Evolutionary conservation across 2,329 filamentous ascomycete genomes (phyloP).

Genomic region (Diaporthe aspalathi): DNA sequence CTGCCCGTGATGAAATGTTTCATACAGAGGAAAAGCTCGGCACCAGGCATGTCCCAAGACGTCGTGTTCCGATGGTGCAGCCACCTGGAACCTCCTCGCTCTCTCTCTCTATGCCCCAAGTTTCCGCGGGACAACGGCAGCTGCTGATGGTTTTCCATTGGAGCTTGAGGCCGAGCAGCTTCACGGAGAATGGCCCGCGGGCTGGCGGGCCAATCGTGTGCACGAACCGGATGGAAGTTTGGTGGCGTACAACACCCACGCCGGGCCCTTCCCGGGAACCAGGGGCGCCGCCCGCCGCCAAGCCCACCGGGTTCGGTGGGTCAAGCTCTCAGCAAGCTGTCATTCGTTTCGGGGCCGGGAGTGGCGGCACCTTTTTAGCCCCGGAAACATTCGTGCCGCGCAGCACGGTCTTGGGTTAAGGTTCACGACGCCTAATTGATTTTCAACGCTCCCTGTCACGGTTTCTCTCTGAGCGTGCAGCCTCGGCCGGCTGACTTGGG

Average conservation of each 20-base stretch:
- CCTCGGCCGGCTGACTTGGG: background rate
- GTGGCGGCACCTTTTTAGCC: slow-evolving; percentile 10
- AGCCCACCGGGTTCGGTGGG: slow-evolving; percentile 24
- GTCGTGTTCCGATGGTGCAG: background rate
- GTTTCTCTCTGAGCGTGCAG: background rate
- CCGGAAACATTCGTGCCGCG: slow-evolving; percentile 20
- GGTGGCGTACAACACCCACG: background rate
- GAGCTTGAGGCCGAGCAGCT: background rate
- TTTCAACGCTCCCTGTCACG: background rate
- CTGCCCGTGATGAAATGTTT: background rate
- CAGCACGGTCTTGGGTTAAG: slow-evolving; percentile 3
- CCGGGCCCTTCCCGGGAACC: background rate
- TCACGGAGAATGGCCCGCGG: background rate
- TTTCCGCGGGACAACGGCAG: background rate
- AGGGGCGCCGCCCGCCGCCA: slow-evolving; percentile 9
- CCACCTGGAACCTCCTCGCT: background rate
- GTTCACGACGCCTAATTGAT: background rate
- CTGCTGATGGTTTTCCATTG: background rate
- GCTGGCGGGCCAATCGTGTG: background rate
- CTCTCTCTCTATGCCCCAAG: background rate
- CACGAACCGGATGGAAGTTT: background rate
- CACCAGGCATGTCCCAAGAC: background rate
- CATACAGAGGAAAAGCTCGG: background rate
- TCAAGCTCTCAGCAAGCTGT: background rate
- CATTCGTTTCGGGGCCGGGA: slow-evolving; percentile 22